Conservation (phyloP, 495 filamentous ascomycete genomes). For the Daldinia caldariorum region DNA sequence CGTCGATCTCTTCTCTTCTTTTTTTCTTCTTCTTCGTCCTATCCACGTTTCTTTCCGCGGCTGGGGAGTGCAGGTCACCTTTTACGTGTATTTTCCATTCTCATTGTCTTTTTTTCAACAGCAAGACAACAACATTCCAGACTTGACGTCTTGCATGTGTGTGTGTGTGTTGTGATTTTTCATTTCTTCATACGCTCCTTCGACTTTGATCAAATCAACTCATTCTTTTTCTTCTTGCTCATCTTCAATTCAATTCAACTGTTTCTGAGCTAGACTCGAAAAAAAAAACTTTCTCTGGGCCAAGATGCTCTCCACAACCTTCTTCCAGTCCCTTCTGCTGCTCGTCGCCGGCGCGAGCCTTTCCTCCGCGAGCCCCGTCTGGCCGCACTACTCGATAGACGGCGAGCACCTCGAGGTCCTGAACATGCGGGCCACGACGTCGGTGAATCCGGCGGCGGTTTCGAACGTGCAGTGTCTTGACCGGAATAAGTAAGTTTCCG, state of each 20-base stretch:
- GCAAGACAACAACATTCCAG: conserved; percentile 24
- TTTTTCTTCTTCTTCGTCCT: conserved; percentile 16
- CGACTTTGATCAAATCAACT: not conserved
- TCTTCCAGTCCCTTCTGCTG: conserved; percentile 40
- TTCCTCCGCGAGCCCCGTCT: conserved; percentile 34
- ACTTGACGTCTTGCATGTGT: conserved; percentile 38
- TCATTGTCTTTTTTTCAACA: no score
- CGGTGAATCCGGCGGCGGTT: conserved; percentile 50
- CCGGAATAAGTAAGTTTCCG: conserved; percentile 46
- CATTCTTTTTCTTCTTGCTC: not conserved
- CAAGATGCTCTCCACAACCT: conserved; percentile 35
- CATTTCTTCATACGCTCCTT: conserved; percentile 16
- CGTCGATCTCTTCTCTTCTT: not conserved
- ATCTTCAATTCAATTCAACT: conserved; percentile 4
- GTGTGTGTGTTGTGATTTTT: no score
- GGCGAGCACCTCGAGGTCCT: conserved; percentile 51
- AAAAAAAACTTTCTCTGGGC: not conserved
- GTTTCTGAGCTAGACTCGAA: conserved; percentile 8
- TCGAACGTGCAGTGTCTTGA: conserved; percentile 50
- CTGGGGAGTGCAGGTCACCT: conserved; percentile 38
- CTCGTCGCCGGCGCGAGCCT: conserved; percentile 31
- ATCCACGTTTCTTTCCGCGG: conserved; percentile 12
- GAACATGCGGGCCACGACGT: conserved; percentile 45
- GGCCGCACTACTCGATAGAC: conserved; percentile 44
- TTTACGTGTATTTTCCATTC: not conserved